Base-by-base conservation (phyloP, 768 basidiomycete species). In the Ramaria rubella region DNA sequence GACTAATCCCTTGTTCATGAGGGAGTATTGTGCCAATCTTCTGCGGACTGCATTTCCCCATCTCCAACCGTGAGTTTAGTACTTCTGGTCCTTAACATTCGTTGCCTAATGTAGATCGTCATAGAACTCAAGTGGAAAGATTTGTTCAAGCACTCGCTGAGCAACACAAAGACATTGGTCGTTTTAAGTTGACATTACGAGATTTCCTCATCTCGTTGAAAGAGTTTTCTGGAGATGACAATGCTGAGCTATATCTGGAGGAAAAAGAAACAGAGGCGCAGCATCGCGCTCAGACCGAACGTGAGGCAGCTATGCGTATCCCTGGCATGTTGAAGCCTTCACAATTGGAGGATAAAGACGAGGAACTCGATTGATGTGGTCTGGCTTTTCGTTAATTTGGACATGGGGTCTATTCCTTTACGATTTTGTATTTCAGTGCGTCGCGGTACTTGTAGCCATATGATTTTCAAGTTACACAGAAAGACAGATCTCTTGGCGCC, bases 161-260 rank as follows among this genome's bases (percentile, higher is more conserved):
- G 17, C 43, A 58, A 30, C 48, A 55, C 30, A 55, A 50, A 31
- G 60, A 61, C 40, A 24, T 50, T 31, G 33, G 49, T 34, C 55
- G 60, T 59, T 79, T 78, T 73, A 77, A 77, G 66, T 63, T 74
- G 53, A 70, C 70, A 27, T 65, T 77, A 9, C 71, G 76, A 34
- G 77, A 77, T 59, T 79, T 77, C 70, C 67, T 79, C 46, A 76
- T 78, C 62, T 67, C 70, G 12, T 67, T 79, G 52, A 75, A 75
- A 60, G 77, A 77, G 64, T 77, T 75, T 65, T 71, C 75, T 17
- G 73, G 68, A 11, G 55, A 56, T 19, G 74, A 75, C 54, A 73
- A 75, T 43, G 67, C 74, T 9, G 77, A 76, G 44, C 62, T 77
- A 48, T 76, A 67, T 62, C 64, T 71, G n/a, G 76, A 77, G 24